Evolutionary conservation across 257 asterid species (phyloP), one percentile per base, ranked within the genome.

Genomic region (Pogostemon cablin): DNA sequence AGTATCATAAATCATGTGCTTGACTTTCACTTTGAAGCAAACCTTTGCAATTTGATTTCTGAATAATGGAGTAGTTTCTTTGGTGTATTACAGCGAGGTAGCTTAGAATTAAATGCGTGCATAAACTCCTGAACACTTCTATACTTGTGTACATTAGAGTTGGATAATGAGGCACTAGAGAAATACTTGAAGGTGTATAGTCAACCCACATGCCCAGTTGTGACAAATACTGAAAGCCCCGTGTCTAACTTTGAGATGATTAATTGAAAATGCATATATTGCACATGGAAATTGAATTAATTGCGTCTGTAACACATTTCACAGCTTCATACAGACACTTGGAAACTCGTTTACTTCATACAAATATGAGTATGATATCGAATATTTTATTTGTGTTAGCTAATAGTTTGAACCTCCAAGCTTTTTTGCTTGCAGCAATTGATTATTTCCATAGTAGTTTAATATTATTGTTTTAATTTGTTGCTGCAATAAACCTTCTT

Each of bases 231-330:
- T 20, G 15, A 54, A 8, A 25, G 32, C 32, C 7, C 10, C 46
- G 3, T 66, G 9, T 7, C 54, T 8, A 41, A 5, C 67, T 20
- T 38, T 47, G 68, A 11, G 10, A 38, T 47, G 52, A 60, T 37
- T 44, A 43, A 25, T 62, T 38, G 62, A 12, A 15, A 58, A 61
- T 61, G 47, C 15, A 43, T 20, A 17, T 42, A 61, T 35, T 40
- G 11, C 40, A 48, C 15, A 40, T 8, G 54, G 62, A 35, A 49
- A 49, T 47, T 62, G 65, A 71, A 50, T 60, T 65, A 35, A 65
- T 43, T 8, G 25, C 35, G 40, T 62, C 41, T 49, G 15, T 48
- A 47, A 44, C 67, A 61, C 55, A 42, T 62, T 62, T 38, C 54
- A 43, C 32, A 40, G 32, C 52, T 39, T 72, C 48, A 8, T 72